Evolutionary conservation across 2,329 filamentous ascomycete species (phyloP).

Genomic region (Fusarium sp.): DNA sequence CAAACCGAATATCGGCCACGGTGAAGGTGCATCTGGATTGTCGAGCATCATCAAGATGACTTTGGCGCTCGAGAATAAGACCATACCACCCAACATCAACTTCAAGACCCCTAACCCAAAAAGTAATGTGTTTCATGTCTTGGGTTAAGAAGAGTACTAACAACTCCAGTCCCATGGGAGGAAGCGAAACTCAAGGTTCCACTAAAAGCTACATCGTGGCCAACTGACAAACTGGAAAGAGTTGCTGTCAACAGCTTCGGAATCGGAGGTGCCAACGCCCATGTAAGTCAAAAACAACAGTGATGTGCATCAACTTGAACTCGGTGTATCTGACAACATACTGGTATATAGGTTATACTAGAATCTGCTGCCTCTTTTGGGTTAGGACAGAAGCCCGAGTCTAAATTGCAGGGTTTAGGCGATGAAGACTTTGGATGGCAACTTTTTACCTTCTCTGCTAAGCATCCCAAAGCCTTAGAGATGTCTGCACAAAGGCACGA

Average conservation of each 20-base stretch:
- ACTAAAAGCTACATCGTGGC: constrained; percentile 5
- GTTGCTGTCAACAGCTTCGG: constrained; percentile 13
- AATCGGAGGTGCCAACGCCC: constrained; percentile 9
- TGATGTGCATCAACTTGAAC: background rate
- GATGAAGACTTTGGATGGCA: constrained; percentile 1
- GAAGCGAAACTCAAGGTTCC: constrained; percentile 13
- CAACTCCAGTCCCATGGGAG: constrained; percentile 6
- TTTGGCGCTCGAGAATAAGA: constrained; percentile 14
- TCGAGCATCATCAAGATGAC: constrained; percentile 13
- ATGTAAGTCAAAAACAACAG: constrained; percentile 1
- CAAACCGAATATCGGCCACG: constrained; percentile 8
- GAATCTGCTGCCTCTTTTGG: constrained; percentile 14
- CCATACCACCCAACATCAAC: constrained; percentile 11
- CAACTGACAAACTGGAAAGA: constrained; percentile 10
- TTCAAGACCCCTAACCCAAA: constrained; percentile 11
- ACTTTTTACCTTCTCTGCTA: constrained; percentile 8
- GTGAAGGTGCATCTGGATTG: constrained; percentile 13
- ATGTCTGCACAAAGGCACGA: constrained; percentile 7
- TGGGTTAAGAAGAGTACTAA: constrained; percentile 1
- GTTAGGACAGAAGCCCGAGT: background rate
- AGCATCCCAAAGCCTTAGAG: constrained; percentile 6
- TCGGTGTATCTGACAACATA: background rate
- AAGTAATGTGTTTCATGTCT: constrained; percentile 2
- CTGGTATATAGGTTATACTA: constrained; percentile 11
- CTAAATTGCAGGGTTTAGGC: background rate